Percentiles rank a stretch among this genome's conserved stretches.
These are phyloP conservation scores for Eleusine coracana DNA, from an alignment of 176 grass and related monocot species.

Conservation along the genomic window DNA sequence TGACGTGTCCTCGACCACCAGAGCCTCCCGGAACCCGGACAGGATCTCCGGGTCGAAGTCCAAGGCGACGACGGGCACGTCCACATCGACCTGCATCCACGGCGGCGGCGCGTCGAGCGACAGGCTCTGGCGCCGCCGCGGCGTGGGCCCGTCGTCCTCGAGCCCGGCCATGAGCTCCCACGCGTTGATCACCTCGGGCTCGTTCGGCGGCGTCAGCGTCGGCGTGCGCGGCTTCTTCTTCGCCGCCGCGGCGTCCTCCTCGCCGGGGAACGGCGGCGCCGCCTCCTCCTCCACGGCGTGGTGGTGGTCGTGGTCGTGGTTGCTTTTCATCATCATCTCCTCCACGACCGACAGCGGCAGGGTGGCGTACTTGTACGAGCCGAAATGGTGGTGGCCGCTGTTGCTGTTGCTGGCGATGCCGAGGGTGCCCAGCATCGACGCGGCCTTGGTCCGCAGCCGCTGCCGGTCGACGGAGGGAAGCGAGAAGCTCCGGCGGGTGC, in stretches of 20 bases:
- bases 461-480: conserved; percentile 46
- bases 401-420: conserved; percentile 27
- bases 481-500: conserved; percentile 45
- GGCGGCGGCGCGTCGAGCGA: background rate
- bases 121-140: conserved; percentile 8
- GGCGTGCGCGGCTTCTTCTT: conserved; percentile 38
- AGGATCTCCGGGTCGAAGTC: conserved; percentile 60
- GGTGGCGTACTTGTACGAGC: conserved; percentile 9
- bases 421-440: conserved; percentile 45
- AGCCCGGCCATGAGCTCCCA: conserved; percentile 71
- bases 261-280: background rate
- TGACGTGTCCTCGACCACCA: conserved; percentile 19
- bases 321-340: conserved; percentile 47
- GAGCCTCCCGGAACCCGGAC: conserved; percentile 60
- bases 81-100: conserved; percentile 55
- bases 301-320: background rate
- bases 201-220: conserved; percentile 58
- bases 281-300: background rate
- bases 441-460: conserved; percentile 32
- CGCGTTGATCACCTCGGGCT: conserved; percentile 64
- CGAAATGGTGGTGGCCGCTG: background rate
- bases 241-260: background rate
- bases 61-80: conserved; percentile 37
- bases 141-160: conserved; percentile 42
- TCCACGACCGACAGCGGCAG: background rate